phyloP scores from a whole-genome alignment of 441 rosid species.

The Capsella rubella region DNA sequence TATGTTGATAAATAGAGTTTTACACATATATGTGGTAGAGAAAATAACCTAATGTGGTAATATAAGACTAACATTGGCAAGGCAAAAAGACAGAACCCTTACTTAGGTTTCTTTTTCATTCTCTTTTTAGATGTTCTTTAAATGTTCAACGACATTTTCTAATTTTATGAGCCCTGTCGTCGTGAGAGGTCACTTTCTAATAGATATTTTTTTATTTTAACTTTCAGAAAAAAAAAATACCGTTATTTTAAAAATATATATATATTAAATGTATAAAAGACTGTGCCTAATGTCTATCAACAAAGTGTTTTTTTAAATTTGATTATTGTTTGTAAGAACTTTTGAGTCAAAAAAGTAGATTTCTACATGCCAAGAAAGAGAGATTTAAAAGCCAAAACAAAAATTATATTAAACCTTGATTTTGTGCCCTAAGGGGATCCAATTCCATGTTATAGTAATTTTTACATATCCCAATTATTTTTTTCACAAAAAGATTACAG shows the following conservation, averaged over 20 bases:
- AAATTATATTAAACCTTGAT: slow-evolving; percentile 5
- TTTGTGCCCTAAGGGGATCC: slow-evolving; percentile 12
- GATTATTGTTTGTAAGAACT: too few species aligned
- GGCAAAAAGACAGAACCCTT: slow-evolving; percentile 40
- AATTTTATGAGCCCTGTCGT: slow-evolving; percentile 31
- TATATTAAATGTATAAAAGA: slow-evolving; percentile 21
- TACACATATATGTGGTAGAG: neutral
- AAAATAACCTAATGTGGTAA: slow-evolving; percentile 41
- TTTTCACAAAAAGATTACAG: slow-evolving; percentile 19
- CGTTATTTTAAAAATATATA: neutral
- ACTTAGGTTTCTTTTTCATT: slow-evolving; percentile 38
- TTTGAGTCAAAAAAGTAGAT: too few species aligned
- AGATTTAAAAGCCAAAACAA: slow-evolving; percentile 43
- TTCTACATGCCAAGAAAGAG: slow-evolving; percentile 65
- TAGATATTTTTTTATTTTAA: slow-evolving; percentile 23
- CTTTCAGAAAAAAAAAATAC: neutral
- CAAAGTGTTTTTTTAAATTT: too few species aligned
- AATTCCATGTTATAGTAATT: slow-evolving; percentile 25
- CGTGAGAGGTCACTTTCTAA: slow-evolving; percentile 37
- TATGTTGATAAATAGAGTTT: slow-evolving; percentile 18
- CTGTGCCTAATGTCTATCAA: slow-evolving; percentile 20
- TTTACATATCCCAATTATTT: slow-evolving; percentile 22
- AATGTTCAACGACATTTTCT: slow-evolving; percentile 37
- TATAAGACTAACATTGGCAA: slow-evolving; percentile 41
- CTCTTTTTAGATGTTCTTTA: slow-evolving; percentile 36